These are phyloP conservation scores for Phytophthora nicotianae DNA, from an alignment of 352 stramenopile genomes.

Conservation along the genomic window DNA sequence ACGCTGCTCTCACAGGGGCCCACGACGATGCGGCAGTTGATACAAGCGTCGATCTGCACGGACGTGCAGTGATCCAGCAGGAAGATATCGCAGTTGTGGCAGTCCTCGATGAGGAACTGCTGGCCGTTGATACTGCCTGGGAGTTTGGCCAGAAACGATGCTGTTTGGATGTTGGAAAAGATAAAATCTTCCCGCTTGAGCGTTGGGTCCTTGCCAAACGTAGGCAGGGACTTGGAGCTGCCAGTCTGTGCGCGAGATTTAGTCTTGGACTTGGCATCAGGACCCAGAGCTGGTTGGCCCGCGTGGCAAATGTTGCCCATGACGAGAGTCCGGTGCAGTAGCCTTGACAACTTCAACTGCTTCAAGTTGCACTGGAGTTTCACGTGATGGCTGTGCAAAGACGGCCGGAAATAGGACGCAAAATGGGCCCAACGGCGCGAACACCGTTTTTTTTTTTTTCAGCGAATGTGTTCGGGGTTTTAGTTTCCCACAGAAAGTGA, in stretches of 20 bases:
- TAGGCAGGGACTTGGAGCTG: slow-evolving; percentile 23
- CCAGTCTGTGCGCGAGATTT: background rate
- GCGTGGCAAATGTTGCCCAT: slow-evolving; percentile 74
- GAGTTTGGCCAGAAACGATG: slow-evolving; percentile 53
- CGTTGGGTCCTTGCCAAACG: slow-evolving; percentile 65
- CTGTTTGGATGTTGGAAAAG: slow-evolving; percentile 51
- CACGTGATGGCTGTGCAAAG: slow-evolving; percentile 17
- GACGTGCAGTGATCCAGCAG: slow-evolving; percentile 77
- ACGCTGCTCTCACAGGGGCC: slow-evolving; percentile 72
- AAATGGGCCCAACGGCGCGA: background rate
- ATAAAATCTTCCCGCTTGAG: slow-evolving; percentile 78
- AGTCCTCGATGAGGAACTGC: slow-evolving; percentile 83
- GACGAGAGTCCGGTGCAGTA: slow-evolving; percentile 2
- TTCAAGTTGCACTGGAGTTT: slow-evolving; percentile 23
- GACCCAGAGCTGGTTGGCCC: background rate
- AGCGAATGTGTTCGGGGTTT: too few species aligned
- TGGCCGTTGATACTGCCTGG: slow-evolving; percentile 74
- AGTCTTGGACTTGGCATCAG: background rate
- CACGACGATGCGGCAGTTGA: slow-evolving; percentile 73
- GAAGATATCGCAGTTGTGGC: slow-evolving; percentile 76
- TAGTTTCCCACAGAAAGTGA: too few species aligned
- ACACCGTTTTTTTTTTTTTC: background rate
- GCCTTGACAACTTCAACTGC: slow-evolving; percentile 8
- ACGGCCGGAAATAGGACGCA: slow-evolving; percentile 15
- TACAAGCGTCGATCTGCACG: slow-evolving; percentile 78